These are phyloP conservation scores for Neurospora africana DNA, from an alignment of 495 filamentous ascomycete genomes.

Conservation along the genomic window DNA sequence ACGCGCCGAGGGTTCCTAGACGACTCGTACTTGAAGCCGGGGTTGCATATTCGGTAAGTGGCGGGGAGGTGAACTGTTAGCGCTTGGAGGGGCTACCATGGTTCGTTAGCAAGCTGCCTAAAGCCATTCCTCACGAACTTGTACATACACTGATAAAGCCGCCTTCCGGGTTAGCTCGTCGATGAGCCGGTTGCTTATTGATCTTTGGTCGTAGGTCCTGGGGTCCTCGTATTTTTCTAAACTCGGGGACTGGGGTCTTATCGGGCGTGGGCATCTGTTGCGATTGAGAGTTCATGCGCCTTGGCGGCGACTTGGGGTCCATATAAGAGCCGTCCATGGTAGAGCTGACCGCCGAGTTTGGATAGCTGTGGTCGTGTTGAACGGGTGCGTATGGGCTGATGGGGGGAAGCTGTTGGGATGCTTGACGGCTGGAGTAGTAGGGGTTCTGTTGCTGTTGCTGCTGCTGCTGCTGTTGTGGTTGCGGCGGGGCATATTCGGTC, in stretches of 20 bases:
- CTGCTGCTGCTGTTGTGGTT: neutral
- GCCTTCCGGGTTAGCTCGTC: conserved; percentile 91
- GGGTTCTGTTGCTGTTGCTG: conserved; percentile 21
- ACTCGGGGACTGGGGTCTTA: conserved; percentile 75
- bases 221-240: conserved; percentile 61
- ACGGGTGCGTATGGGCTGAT: conserved; percentile 55
- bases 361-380: conserved; percentile 43
- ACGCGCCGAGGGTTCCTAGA: conserved; percentile 95
- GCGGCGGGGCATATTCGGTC: conserved; percentile 31
- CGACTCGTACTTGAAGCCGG: conserved; percentile 96
- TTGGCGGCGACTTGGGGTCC: conserved; percentile 61
- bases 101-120: conserved; percentile 1
- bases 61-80: conserved; percentile 86
- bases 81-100: conserved; percentile 77
- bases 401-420: conserved; percentile 53
- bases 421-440: conserved; percentile 39
- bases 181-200: conserved; percentile 78
- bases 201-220: conserved; percentile 72
- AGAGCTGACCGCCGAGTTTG: conserved; percentile 49
- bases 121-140: neutral
- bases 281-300: conserved; percentile 39
- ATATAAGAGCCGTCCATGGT: conserved; percentile 63
- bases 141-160: conserved; percentile 91
- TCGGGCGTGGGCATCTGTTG: conserved; percentile 35
- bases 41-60: conserved; percentile 98